Base-by-base conservation (phyloP, 768 basidiomycete species). In the Candolleomyces aberdarensis region DNA sequence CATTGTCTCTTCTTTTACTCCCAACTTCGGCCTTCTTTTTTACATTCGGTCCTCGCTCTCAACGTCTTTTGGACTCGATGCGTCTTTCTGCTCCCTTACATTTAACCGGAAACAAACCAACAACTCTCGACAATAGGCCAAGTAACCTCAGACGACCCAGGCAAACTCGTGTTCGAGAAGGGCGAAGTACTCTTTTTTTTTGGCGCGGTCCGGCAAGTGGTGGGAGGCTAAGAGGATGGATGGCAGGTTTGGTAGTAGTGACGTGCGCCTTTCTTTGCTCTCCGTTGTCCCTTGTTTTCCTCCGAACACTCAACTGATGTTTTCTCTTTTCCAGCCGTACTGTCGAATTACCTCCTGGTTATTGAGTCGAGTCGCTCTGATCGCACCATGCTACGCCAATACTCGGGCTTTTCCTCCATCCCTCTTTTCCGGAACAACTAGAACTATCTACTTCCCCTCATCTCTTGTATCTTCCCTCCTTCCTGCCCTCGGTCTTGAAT, bases 141-240 rank as follows among this genome's bases (percentile, higher is more conserved):
- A n/a, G 91, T 86, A 3, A 87, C 85, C 3, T 72, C 83, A 0
- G 85, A 89, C 40, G 96, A 97, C 69, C 87, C 92, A 1, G 90
- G 87, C 67, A 96, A 98, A 71, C 82, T 97, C 8, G 84, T 87
- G 20, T 96, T 98, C 72, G 70, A 76, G 50, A 94, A 94, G 73
- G 92, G 92, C 26, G 96, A 97, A 66, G 77, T 89, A 3, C 77
- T 98, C n/a, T 59, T 86, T 92, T 56, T 85, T 98, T 49, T 69
- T 89, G 48, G 93, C 96, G 70, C 86, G 86, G 58, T 63, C 69
- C 6, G 89, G 89, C n/a, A 91, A 92, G 69, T 93, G 92, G 92
- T 94, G 92, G 91, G 87, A 88, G 67, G 89, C 86, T 17, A 83
- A 78, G 66, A 90, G 83, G 69, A 43, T 72, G 3, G 87, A 92